Conservation (phyloP, 805 yeast genomes). For the Ogataea paradorogensis region DNA sequence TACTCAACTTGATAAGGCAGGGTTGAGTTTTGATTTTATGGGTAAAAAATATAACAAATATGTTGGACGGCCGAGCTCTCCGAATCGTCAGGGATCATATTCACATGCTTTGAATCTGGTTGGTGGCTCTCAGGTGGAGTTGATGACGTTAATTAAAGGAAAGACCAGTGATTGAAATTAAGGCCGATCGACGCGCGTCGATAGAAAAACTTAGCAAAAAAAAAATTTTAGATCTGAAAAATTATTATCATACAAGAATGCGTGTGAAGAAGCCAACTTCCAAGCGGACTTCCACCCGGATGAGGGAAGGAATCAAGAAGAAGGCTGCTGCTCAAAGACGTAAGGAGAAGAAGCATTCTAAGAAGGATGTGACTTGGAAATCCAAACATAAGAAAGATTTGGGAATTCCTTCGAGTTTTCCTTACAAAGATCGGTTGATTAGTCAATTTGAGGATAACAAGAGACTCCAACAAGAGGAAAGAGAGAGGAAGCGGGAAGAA, state of each 20-base stretch:
- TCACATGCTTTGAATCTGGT: conserved; percentile 9
- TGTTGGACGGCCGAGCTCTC: conserved; percentile 10
- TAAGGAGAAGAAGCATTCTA: conserved; percentile 76
- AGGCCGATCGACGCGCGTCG: conserved; percentile 5
- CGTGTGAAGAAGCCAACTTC: conserved; percentile 60
- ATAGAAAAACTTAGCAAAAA: conserved; percentile 3
- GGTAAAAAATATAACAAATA: conserved; percentile 26
- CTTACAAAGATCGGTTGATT: conserved; percentile 84
- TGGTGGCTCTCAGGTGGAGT: conserved; percentile 21
- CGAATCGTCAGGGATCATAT: conserved; percentile 6
- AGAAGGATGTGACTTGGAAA: conserved; percentile 93
- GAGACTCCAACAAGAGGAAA: conserved; percentile 53
- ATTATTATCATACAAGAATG: conserved; percentile 18
- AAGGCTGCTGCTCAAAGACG: conserved; percentile 90
- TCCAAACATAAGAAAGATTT: conserved; percentile 81
- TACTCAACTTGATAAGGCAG: conserved; percentile 7
- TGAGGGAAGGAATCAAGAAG: conserved; percentile 95
- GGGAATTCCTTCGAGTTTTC: conserved; percentile 93
- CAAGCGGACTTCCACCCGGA: conserved; percentile 86
- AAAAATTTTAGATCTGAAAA: conserved; percentile 11
- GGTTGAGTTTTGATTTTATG: conserved; percentile 21
- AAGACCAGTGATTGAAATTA: conserved; percentile 13
- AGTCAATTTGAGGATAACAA: conserved; percentile 65
- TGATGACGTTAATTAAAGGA: conserved; percentile 17
- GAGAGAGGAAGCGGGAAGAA: conserved; percentile 46